phyloP scores from a whole-genome alignment of 345 rosid genomes.

The Barbarea vulgaris region DNA sequence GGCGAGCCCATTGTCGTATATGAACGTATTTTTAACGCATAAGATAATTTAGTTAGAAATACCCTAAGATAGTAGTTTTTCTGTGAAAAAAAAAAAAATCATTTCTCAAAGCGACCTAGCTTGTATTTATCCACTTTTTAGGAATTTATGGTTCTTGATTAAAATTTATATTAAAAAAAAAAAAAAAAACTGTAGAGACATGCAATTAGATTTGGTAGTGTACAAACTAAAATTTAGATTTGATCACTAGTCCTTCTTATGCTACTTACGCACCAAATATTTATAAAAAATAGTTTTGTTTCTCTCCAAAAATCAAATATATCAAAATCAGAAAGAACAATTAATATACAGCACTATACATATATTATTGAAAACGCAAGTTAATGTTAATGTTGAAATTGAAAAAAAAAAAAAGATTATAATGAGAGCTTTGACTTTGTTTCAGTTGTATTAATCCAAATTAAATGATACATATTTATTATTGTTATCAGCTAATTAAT shows the following conservation, averaged over 20 bases:
- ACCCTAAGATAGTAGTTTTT: background rate
- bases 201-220: background rate
- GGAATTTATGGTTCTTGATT: conserved; percentile 5
- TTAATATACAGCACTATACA: background rate
- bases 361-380: background rate
- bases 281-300: background rate
- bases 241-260: background rate
- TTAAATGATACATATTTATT: conserved; percentile 25
- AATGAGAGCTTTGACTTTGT: conserved; percentile 11
- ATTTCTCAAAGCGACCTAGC: background rate
- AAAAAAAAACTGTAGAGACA: background rate
- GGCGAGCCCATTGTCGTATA: background rate
- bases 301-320: background rate
- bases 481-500: conserved; percentile 32
- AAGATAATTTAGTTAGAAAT: background rate
- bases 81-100: background rate
- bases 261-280: background rate
- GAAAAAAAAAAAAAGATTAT: background rate
- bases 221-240: background rate
- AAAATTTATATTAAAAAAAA: background rate
- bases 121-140: background rate
- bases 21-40: background rate
- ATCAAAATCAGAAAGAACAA: background rate
- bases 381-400: background rate
- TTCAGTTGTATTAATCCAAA: conserved; percentile 14